These are phyloP conservation scores for Boletales sp. DNA, from an alignment of 768 basidiomycete genomes.

Conservation along the genomic window DNA sequence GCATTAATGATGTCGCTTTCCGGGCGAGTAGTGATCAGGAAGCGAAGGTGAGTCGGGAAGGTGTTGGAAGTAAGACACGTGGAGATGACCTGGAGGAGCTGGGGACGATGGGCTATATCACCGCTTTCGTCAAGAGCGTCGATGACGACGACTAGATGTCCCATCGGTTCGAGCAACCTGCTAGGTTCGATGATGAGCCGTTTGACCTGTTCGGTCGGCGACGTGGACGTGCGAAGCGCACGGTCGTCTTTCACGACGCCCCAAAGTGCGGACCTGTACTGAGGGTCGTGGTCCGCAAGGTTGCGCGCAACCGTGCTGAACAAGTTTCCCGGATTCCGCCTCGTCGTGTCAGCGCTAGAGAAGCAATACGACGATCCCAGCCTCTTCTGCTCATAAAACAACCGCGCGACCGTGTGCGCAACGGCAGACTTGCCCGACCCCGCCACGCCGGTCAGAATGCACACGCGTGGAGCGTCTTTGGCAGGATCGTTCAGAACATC, in stretches of 20 bases:
- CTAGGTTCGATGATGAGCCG: neutral
- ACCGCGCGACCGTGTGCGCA: too few species aligned
- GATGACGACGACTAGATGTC: neutral
- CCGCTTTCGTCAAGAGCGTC: neutral
- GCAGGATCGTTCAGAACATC: too few species aligned
- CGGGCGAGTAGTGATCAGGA: neutral
- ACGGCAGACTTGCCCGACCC: constrained; percentile 19
- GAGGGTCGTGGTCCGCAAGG: constrained; percentile 15
- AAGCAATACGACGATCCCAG: too few species aligned
- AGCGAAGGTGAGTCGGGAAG: neutral
- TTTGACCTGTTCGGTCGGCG: neutral
- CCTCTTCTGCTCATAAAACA: too few species aligned
- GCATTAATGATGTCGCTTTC: neutral
- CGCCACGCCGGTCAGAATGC: neutral
- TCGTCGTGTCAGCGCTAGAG: too few species aligned
- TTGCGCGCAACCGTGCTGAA: constrained; percentile 14
- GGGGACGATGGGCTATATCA: neutral
- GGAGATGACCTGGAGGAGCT: neutral
- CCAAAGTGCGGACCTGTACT: constrained; percentile 9
- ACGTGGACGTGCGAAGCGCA: constrained; percentile 1
- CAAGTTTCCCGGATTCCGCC: neutral
- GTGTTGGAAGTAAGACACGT: neutral
- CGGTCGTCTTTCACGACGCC: constrained; percentile 1
- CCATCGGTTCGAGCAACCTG: neutral
- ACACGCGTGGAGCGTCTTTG: neutral